A percentile compares a stretch with the other conserved stretches of the same genome.
Evolutionary conservation across 768 basidiomycete genomes (phyloP).

Genomic region (Xanthoconium stramineum): DNA sequence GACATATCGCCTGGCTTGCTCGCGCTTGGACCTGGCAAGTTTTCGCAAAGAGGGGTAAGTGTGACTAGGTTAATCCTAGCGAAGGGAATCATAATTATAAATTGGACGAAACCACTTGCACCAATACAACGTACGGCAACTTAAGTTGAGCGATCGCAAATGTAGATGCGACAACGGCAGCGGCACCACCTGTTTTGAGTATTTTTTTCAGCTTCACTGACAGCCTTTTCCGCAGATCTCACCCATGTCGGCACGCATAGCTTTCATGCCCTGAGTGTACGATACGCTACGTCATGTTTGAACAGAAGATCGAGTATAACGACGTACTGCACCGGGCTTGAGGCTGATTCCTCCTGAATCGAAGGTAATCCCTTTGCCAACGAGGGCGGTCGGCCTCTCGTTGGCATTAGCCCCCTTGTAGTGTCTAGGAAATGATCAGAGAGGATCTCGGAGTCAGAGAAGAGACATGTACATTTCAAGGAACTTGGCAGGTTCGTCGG

Average conservation of each 20-base stretch:
- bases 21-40: conserved; percentile 70
- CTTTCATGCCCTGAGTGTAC: conserved; percentile 65
- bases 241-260: conserved; percentile 90
- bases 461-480: conserved; percentile 64
- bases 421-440: conserved; percentile 43
- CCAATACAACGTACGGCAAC: conserved; percentile 58
- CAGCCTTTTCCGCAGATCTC: conserved; percentile 5
- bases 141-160: conserved; percentile 78
- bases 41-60: conserved; percentile 75
- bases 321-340: conserved; percentile 65
- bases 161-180: conserved; percentile 68
- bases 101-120: not conserved
- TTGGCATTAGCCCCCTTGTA: conserved; percentile 72
- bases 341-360: conserved; percentile 87
- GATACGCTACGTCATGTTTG: not conserved
- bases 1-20: conserved; percentile 84
- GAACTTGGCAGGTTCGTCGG: conserved; percentile 80
- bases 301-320: not conserved
- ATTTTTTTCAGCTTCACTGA: not conserved
- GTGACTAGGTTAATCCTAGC: conserved; percentile 71
- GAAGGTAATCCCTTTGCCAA: conserved; percentile 90
- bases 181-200: conserved; percentile 60
- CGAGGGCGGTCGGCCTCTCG: conserved; percentile 65
- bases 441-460: not conserved
- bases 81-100: not conserved